phyloP scores from a whole-genome alignment of 73 alveolate species.

The Paramecium biaurelia region DNA sequence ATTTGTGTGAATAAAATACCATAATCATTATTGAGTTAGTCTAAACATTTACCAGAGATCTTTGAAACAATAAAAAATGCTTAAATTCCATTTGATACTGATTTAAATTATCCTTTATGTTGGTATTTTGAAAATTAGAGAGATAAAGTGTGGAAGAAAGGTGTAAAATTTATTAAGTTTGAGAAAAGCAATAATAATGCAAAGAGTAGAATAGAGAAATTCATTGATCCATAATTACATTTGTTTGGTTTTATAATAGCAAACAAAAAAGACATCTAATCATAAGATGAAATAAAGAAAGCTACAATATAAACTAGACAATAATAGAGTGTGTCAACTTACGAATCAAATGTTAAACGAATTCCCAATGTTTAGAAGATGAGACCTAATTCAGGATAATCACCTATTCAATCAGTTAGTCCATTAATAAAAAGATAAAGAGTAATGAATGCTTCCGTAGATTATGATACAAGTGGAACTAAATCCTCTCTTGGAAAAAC shows the following conservation, averaged over 20 bases:
- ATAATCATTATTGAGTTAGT: background rate
- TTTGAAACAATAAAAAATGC: conserved; percentile 50
- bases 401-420: background rate
- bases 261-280: background rate
- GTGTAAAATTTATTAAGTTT: conserved; percentile 19
- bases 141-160: conserved; percentile 29
- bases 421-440: background rate
- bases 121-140: conserved; percentile 52
- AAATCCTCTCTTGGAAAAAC: background rate
- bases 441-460: conserved; percentile 5
- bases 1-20: conserved; percentile 62
- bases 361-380: background rate
- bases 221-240: conserved; percentile 39
- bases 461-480: conserved; percentile 9
- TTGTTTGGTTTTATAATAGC: conserved; percentile 31
- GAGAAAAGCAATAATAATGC: background rate
- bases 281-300: background rate
- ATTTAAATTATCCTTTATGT: conserved; percentile 37
- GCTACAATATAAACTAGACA: background rate
- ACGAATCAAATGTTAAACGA: background rate
- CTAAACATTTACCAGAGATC: conserved; percentile 47
- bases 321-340: background rate
- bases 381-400: conserved; percentile 19
- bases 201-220: background rate
- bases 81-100: conserved; percentile 52